A percentile compares a stretch with the other conserved stretches of the same genome.
phyloP scores from a whole-genome alignment of 2,329 filamentous ascomycete species.

The Pseudogymnoascus sp. region DNA sequence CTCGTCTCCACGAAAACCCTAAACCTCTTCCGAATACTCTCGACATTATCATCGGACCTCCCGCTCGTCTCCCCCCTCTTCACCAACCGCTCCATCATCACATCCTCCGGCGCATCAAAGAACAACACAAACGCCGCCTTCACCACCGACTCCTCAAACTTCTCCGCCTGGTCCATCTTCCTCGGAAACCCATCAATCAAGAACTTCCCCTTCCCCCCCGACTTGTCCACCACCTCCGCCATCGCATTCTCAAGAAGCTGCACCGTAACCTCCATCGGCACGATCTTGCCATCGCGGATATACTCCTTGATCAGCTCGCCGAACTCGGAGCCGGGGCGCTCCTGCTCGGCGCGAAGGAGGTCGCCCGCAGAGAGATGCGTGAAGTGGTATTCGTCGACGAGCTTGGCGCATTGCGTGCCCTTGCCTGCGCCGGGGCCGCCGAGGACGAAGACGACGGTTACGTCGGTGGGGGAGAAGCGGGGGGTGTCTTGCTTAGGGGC shows the following conservation, averaged over 20 bases:
- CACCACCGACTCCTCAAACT: conserved; percentile 87
- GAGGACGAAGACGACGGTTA: conserved; percentile 94
- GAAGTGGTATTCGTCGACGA: conserved; percentile 85
- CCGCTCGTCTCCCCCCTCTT: conserved; percentile 91
- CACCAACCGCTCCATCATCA: conserved; percentile 77
- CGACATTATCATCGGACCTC: conserved; percentile 85
- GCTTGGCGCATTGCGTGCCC: conserved; percentile 86
- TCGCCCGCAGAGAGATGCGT: conserved; percentile 90
- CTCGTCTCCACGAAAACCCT: conserved; percentile 88
- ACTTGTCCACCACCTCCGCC: conserved; percentile 55
- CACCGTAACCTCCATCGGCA: conserved; percentile 98
- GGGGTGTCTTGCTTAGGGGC: conserved; percentile 50
- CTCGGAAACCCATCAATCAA: conserved; percentile 79
- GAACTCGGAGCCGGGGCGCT: conserved; percentile 78
- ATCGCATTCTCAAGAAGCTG: conserved; percentile 92
- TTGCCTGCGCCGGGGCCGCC: conserved; percentile 94
- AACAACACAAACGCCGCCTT: conserved; percentile 81
- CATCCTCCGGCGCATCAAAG: conserved; percentile 84
- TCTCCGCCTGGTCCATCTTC: conserved; percentile 93
- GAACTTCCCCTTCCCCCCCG: conserved; percentile 60
- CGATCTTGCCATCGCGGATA: conserved; percentile 91
- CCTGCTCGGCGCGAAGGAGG: conserved; percentile 86
- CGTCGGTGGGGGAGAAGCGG: conserved; percentile 66
- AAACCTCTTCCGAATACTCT: conserved; percentile 95
- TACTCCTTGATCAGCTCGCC: conserved; percentile 87